These are phyloP conservation scores for Dothiorella sarmentorum DNA, from an alignment of 2,329 filamentous ascomycete species.

Conservation along the genomic window DNA sequence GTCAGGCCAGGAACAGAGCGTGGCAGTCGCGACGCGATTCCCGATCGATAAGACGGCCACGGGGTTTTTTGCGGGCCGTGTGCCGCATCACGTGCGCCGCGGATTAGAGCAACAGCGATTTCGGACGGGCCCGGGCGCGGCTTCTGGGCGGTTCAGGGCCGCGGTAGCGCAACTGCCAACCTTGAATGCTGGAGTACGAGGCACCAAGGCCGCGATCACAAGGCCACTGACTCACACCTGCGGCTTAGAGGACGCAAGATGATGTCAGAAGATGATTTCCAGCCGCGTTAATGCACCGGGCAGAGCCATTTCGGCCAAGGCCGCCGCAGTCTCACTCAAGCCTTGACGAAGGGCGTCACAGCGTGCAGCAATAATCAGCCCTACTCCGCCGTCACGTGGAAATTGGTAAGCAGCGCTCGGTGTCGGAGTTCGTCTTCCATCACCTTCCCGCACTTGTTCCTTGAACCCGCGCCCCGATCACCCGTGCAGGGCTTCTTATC, in stretches of 20 bases:
- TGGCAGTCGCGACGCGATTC: slow-evolving; percentile 1
- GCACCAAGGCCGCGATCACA: neutral
- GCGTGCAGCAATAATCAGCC: too few species aligned
- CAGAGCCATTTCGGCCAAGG: neutral
- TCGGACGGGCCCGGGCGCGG: too few species aligned
- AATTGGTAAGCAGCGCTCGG: slow-evolving; percentile 2
- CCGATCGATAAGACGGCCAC: slow-evolving; percentile 4
- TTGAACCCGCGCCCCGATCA: slow-evolving; percentile 4
- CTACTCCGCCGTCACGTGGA: too few species aligned
- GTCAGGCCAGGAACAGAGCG: slow-evolving; percentile 13
- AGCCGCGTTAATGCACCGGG: neutral
- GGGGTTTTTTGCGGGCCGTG: neutral
- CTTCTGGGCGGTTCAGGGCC: too few species aligned
- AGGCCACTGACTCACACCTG: neutral
- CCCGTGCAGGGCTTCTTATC: slow-evolving; percentile 3
- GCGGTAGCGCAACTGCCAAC: too few species aligned
- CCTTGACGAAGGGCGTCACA: too few species aligned
- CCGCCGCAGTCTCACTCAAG: too few species aligned
- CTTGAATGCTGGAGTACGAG: too few species aligned
- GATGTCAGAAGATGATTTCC: slow-evolving; percentile 4
- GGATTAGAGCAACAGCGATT: neutral
- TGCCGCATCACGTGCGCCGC: neutral
- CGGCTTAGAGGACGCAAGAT: neutral
- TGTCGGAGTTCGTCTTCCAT: slow-evolving; percentile 8
- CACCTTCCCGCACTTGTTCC: slow-evolving; percentile 10